These are phyloP conservation scores for Leishmania turanica DNA, from an alignment of 208 protist genomes.

Conservation along the genomic window DNA sequence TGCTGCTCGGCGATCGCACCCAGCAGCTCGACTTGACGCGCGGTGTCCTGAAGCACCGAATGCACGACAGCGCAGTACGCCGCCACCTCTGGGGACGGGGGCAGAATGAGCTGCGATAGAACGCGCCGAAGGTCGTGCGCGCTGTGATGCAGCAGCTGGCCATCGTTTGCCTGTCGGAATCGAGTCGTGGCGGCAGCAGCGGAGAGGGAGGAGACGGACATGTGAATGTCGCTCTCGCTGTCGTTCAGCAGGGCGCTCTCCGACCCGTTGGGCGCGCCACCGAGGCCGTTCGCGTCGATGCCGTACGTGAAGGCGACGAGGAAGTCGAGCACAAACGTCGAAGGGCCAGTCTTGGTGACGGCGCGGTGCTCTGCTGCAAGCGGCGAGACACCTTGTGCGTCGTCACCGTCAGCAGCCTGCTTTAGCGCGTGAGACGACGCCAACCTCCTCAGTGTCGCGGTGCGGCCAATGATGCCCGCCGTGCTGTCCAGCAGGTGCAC, in stretches of 20 bases:
- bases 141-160: slow-evolving; percentile 26
- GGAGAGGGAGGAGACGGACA: slow-evolving; percentile 10
- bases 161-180: slow-evolving; percentile 24
- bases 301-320: slow-evolving; percentile 32
- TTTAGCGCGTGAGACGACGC: slow-evolving; percentile 38
- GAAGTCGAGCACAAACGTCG: slow-evolving; percentile 20
- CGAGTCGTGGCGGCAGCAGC: neutral
- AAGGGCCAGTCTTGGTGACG: neutral
- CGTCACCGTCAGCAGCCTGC: slow-evolving; percentile 6
- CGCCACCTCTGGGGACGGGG: slow-evolving; percentile 59
- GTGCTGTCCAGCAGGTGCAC: slow-evolving; percentile 65
- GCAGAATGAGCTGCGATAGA: slow-evolving; percentile 58
- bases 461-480: slow-evolving; percentile 40
- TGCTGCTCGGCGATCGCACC: slow-evolving; percentile 42
- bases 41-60: slow-evolving; percentile 42
- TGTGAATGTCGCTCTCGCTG: neutral
- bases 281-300: neutral
- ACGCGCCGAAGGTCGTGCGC: slow-evolving; percentile 49
- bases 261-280: slow-evolving; percentile 8
- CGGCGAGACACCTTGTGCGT: neutral
- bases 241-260: neutral
- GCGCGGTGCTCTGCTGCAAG: neutral
- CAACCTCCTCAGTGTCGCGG: slow-evolving; percentile 52
- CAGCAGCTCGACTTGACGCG: slow-evolving; percentile 56
- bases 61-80: slow-evolving; percentile 47